Percentiles rank a stretch among this genome's conserved stretches.
Conservation (phyloP, 257 asterid species). For the Asclepias syriaca region DNA sequence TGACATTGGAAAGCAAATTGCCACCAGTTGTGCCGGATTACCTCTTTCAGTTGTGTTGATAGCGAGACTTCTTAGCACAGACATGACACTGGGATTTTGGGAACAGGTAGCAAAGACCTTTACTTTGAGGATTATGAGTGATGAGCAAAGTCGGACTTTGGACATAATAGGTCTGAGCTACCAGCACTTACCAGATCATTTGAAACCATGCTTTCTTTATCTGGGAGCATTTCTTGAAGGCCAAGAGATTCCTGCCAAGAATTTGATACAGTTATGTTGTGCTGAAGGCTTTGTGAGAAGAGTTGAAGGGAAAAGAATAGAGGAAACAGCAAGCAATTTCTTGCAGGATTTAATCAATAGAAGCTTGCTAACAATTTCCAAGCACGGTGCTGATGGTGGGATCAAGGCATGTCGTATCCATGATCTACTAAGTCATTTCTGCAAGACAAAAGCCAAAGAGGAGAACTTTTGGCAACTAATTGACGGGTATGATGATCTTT, state of each 20-base stretch:
- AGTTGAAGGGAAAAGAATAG: background rate
- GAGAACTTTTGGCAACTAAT: background rate
- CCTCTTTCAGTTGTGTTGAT: slow-evolving; percentile 6
- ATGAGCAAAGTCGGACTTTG: background rate
- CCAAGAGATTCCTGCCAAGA: slow-evolving; percentile 3
- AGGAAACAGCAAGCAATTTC: background rate
- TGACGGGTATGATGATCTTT: no score
- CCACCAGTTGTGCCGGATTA: background rate
- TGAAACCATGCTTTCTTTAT: slow-evolving; percentile 19
- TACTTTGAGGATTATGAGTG: background rate
- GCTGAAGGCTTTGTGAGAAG: slow-evolving; percentile 18
- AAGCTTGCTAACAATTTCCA: background rate
- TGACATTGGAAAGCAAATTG: background rate
- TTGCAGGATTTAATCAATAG: slow-evolving; percentile 3
- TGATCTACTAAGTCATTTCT: slow-evolving; percentile 1
- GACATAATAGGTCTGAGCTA: background rate
- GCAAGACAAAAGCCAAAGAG: background rate
- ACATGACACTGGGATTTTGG: background rate
- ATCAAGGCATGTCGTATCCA: background rate
- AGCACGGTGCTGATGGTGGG: background rate
- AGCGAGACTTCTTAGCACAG: background rate
- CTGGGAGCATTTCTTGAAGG: slow-evolving; percentile 14
- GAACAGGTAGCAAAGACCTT: background rate
- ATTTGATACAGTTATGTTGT: slow-evolving; percentile 14
- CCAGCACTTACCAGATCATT: slow-evolving; percentile 9